Evolutionary conservation across 306 rosid species (phyloP), one percentile per base, ranked within the genome.

Genomic region (Vicia villosa): DNA sequence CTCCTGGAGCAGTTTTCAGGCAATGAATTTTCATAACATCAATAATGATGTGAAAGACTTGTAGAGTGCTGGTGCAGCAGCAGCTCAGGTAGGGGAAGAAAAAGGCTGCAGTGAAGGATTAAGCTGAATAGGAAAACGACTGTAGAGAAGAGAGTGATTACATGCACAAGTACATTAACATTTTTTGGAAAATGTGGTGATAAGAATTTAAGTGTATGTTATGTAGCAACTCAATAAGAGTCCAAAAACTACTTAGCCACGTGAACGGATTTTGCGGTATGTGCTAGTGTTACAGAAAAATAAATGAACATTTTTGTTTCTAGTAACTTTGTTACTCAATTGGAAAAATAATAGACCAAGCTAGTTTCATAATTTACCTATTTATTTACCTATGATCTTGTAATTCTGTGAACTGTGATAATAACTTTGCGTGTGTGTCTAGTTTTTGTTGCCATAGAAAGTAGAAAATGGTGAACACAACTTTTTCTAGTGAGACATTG

Each of bases 261-360:
- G 84, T 80, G 95, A 87, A 75, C 85, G 86, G 87, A 85, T 84
- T 68, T 75, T 57, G 81, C 79, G 82, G 89, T 78, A 86, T 86
- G 9, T 54, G 32, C 38, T 26, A n/a, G 57, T 51, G 30, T 51
- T 51, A 51, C 58, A 46, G 58, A 21, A 51, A 51, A 51, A 22
- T 30, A 15, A 45, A 45, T 43, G 4, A 5, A 77, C 37, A 7
- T 40, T 70, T 66, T 72, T 78, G 69, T 78, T 47, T 70, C 36
- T 70, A 34, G 26, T 54, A 76, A 69, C 49, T 77, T 8, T 10
- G 34, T 54, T 43, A 52, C 67, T 76, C 66, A 14, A 32, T 70
- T 32, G 4, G 19, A 70, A 21, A 52, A 52, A 77, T 55, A 70
- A 64, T 69, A n/a, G 8, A 68, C 1, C 71, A 32, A 36, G 1